Percentiles rank a stretch among this genome's conserved stretches.
phyloP scores from a whole-genome alignment of 176 grass and related monocot genomes.

The Oryza punctata region DNA sequence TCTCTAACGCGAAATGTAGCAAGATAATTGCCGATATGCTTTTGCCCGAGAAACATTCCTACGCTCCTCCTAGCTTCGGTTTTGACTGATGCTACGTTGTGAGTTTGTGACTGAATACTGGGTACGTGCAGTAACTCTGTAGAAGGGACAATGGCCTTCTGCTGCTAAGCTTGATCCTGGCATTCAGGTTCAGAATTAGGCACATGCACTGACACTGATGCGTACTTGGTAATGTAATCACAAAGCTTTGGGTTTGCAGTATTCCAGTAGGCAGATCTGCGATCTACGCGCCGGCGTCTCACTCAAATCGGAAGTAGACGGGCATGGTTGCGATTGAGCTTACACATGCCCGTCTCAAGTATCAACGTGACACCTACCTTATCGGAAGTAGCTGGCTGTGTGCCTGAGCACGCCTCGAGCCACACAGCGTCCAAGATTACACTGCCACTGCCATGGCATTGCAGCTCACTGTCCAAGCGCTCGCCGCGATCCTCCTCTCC shows the following conservation, averaged over 20 bases:
- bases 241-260: neutral
- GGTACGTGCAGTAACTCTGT: no score
- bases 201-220: no score
- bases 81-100: neutral
- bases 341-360: neutral
- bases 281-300: neutral
- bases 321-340: no score
- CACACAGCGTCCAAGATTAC: no score
- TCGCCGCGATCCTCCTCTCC: conserved; percentile 13
- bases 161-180: neutral
- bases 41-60: neutral
- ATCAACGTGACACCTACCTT: conserved; percentile 16
- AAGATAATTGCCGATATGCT: neutral
- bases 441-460: conserved; percentile 37
- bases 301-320: no score
- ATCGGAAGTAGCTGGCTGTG: conserved; percentile 46
- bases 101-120: no score
- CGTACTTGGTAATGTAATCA: no score
- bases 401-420: conserved; percentile 10
- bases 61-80: no score
- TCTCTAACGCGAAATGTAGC: conserved; percentile 2
- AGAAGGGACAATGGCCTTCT: no score
- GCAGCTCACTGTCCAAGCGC: conserved; percentile 39
- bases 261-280: neutral
- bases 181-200: no score